phyloP scores from a whole-genome alignment of 202 grass and related monocot species.

The Carex sylvatica region DNA sequence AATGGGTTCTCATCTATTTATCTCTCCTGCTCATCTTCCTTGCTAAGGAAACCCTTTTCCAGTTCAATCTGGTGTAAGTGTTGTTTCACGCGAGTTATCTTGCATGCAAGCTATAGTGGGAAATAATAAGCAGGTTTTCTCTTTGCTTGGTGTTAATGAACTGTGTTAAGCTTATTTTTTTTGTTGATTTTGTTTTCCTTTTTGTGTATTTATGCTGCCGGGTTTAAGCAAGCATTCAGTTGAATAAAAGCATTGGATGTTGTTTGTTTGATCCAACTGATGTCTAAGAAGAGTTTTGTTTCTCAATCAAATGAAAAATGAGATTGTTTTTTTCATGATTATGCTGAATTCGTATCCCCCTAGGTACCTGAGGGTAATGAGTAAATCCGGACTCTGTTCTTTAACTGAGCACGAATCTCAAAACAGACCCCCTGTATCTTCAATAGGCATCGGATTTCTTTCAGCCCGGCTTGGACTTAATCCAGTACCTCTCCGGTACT shows the following conservation, averaged over 20 bases:
- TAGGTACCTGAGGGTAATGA: too few relatives aligned
- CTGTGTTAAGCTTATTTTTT: slow-evolving; percentile 16
- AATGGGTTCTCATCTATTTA: slow-evolving; percentile 81
- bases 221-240: slow-evolving; percentile 11
- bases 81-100: not conserved
- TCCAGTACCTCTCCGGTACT: too few relatives aligned
- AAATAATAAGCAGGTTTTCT: slow-evolving; percentile 10
- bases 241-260: slow-evolving; percentile 26
- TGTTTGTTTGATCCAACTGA: slow-evolving; percentile 22
- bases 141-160: slow-evolving; percentile 6
- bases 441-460: too few relatives aligned
- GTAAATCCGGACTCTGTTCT: too few relatives aligned
- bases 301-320: not conserved
- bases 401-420: too few relatives aligned
- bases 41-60: slow-evolving; percentile 72
- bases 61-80: slow-evolving; percentile 51
- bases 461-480: too few relatives aligned
- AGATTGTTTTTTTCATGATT: not conserved
- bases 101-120: not conserved
- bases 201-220: slow-evolving; percentile 20
- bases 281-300: slow-evolving; percentile 6
- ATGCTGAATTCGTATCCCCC: not conserved
- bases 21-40: slow-evolving; percentile 64
- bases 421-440: too few relatives aligned
- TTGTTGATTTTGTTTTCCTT: slow-evolving; percentile 16